Evolutionary conservation across 2,329 filamentous ascomycete genomes (phyloP), one percentile per base, ranked within the genome.

Genomic region (Penicillium sp.): DNA sequence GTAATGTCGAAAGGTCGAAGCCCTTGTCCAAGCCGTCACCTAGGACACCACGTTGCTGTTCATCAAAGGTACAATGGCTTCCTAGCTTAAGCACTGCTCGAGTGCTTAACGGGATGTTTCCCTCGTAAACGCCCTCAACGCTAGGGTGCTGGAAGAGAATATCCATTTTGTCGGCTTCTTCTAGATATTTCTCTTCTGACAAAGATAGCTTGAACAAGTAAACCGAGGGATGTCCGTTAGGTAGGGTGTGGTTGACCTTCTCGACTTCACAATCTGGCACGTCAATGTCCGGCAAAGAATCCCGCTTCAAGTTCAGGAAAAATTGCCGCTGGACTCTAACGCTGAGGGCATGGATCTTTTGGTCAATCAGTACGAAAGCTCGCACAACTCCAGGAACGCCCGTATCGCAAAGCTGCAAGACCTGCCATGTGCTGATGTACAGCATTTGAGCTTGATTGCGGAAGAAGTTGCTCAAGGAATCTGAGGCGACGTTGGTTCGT

Each of bases 61-160:
- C 89, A 66, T 99, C 94, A 62, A 99, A 96, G 2, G 91, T 95
- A 70, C 94, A 99, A 31, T 89, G 79, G 66, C 90, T 97, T 40
- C 94, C 95, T 1, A 99, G 79, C 63, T 94, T 89, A 10, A 99
- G 82, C 32, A 99, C 83, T 4, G 93, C 94, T 39, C 93, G 85
- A 46, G 96, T 83, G 60, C 90, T 90, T 6, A 97, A 79, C 1
- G 95, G 91, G 1, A 99, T 82, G 62, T 96, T 89, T 66, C 88
- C 93, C 76, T 99, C 95, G 68, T 99, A 99, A 15, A 99, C 91
- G 31, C 95, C 95, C 73, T 99, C 94, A 2, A 99, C 90, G 71
- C 91, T 96, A 0, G 91, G 85, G 68, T 99, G 92, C 60, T 93
- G 91, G 77, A 97, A 93, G 1, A 97, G 79, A 29, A 87, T 76